Base-by-base conservation (phyloP, 2,329 filamentous ascomycete species). In the Beauveria caledonica region DNA sequence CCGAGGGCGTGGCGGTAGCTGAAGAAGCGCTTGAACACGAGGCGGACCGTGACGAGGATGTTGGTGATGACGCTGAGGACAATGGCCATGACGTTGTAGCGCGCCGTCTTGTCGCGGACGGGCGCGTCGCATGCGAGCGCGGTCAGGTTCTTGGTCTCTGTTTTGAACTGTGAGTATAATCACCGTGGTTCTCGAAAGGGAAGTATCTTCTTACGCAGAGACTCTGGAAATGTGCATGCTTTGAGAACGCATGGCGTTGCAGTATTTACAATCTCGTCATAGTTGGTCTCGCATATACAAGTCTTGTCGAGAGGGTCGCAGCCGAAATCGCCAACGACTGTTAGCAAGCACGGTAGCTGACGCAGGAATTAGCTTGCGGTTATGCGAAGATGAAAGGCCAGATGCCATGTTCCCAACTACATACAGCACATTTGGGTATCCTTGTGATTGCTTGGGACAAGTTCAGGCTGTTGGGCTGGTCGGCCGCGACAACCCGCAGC, bases 41-140 rank as follows among this genome's bases (percentile, higher is more conserved):
- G 71, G 21, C 80, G 76, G 13, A 78, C 68, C 1, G 74, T 56
- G 19, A 80, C 68, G 61, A 79, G 78, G 19, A 74, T 61, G 57
- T 66, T 72, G 3, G 74, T 72, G 6, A 78, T 66, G 7, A 70
- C 66, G 36, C 70, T 71, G n/a, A 76, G 66, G 61, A 63, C 29
- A 64, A 72, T 65, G 62, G 69, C 68, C 4, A 78, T 68, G 52
- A 67, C 69, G 5, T 73, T 64, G 55, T 76, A 70, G 25, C 71
- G 64, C 23, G 66, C 62, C 63, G 63, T 72, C 58, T 69, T 73
- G 64, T 75, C 67, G 15, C 70, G 66, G 7, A 70, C 33, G 15
- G 64, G 68, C 4, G 65, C 68, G 36, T 64, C 62, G 61, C 71
- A 76, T 17, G 63, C 63, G 2, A 66, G 69, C 33, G 64, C 58